phyloP scores from a whole-genome alignment of 371 early-diverging fungal species.

The Circinella minor region DNA sequence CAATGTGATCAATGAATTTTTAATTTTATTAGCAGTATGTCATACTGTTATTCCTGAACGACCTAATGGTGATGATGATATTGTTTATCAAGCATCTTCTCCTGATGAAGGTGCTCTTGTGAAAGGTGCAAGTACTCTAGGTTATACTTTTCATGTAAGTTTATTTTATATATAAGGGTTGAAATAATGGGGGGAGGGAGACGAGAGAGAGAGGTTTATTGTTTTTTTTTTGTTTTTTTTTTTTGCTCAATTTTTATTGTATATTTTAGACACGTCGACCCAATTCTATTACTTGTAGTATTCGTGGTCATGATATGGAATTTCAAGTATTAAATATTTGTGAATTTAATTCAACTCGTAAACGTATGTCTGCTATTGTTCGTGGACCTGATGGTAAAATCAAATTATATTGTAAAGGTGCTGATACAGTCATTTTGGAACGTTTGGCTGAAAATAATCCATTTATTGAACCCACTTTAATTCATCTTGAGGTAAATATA shows the following conservation, averaged over 20 bases:
- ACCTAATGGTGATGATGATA: slow-evolving; percentile 68
- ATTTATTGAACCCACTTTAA: slow-evolving; percentile 78
- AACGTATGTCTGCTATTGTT: slow-evolving; percentile 96
- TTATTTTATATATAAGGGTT: background rate
- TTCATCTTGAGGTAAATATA: slow-evolving; percentile 69
- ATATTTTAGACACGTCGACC: slow-evolving; percentile 80
- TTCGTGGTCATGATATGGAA: slow-evolving; percentile 68
- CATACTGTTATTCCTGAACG: slow-evolving; percentile 97
- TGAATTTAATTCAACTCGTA: slow-evolving; percentile 97
- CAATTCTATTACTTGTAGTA: slow-evolving; percentile 78
- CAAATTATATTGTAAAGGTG: slow-evolving; percentile 97
- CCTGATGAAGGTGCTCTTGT: slow-evolving; percentile 94
- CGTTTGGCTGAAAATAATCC: slow-evolving; percentile 78
- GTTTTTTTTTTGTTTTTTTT: too few relatives aligned
- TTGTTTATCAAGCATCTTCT: slow-evolving; percentile 87
- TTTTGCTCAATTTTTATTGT: background rate
- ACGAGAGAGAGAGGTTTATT: too few relatives aligned
- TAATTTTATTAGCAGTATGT: slow-evolving; percentile 89
- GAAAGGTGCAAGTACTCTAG: slow-evolving; percentile 73
- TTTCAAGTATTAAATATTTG: slow-evolving; percentile 93
- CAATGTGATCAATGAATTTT: slow-evolving; percentile 74
- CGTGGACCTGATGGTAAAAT: slow-evolving; percentile 90
- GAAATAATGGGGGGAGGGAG: too few relatives aligned
- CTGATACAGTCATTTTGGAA: slow-evolving; percentile 98
- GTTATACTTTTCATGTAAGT: slow-evolving; percentile 63